Conservation (phyloP, 768 basidiomycete genomes). For the Pleurotus citrinopileatus region DNA sequence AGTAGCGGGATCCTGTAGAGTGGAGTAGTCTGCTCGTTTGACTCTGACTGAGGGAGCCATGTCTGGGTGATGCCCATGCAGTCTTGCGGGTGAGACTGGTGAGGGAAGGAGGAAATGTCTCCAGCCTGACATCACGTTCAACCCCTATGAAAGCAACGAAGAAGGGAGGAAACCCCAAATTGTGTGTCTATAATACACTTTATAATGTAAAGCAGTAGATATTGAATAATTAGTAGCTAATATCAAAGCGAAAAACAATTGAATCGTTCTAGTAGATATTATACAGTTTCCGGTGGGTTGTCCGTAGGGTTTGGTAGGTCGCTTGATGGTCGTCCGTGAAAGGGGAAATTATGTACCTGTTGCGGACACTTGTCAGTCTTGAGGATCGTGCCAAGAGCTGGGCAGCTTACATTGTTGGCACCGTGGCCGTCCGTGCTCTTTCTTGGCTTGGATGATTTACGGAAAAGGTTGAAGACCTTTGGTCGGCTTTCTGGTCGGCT, state of each 20-base stretch:
- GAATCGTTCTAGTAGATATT: not conserved
- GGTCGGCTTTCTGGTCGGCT: conserved; percentile 6
- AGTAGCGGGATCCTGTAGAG: conserved; percentile 17
- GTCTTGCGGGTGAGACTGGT: not conserved
- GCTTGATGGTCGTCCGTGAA: not conserved
- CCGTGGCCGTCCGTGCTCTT: conserved; percentile 8
- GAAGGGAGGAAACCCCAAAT: too few relatives aligned
- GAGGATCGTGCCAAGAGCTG: too few relatives aligned
- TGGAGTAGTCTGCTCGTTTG: conserved; percentile 30
- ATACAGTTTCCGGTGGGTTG: not conserved
- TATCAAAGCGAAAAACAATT: not conserved
- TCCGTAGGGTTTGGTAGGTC: not conserved
- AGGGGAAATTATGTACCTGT: too few relatives aligned
- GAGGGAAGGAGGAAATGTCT: too few relatives aligned
- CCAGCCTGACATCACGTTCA: too few relatives aligned
- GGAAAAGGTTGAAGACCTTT: conserved; percentile 22
- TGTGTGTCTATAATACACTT: too few relatives aligned
- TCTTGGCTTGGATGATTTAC: conserved; percentile 11
- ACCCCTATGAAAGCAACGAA: too few relatives aligned
- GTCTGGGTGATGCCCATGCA: not conserved
- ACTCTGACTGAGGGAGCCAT: conserved; percentile 51
- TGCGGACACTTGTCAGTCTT: too few relatives aligned
- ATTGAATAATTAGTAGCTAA: not conserved
- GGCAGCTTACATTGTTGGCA: too few relatives aligned
- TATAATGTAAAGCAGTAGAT: too few relatives aligned